These are phyloP conservation scores for Oryza nivara DNA, from an alignment of 176 grass and related monocot species.

Conservation along the genomic window DNA sequence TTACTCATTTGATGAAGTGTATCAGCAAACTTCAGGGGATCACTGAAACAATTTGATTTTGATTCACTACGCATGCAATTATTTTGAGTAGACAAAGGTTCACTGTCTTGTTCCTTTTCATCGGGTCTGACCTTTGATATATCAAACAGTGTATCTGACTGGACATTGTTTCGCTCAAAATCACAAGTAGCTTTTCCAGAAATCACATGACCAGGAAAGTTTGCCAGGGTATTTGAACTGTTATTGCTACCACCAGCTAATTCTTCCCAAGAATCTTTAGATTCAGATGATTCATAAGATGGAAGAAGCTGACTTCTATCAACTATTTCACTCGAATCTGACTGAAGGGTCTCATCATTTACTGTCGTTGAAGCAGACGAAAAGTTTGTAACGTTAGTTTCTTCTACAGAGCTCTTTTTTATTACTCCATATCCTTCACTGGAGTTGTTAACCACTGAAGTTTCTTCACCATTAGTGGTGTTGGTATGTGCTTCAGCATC, in stretches of 20 bases:
- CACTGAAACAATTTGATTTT: slow-evolving; percentile 41
- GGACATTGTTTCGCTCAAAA: slow-evolving; percentile 26
- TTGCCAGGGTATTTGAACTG: slow-evolving; percentile 14
- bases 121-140: slow-evolving; percentile 16
- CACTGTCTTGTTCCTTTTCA: slow-evolving; percentile 40
- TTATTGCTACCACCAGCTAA: slow-evolving; percentile 23
- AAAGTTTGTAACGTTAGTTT: slow-evolving; percentile 11
- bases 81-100: slow-evolving; percentile 28
- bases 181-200: slow-evolving; percentile 26
- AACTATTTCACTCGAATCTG: slow-evolving; percentile 38
- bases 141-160: slow-evolving; percentile 25
- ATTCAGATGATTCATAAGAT: slow-evolving; percentile 27
- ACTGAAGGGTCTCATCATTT: slow-evolving; percentile 21
- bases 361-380: slow-evolving; percentile 20
- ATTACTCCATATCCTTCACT: slow-evolving; percentile 26
- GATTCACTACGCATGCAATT: slow-evolving; percentile 10
- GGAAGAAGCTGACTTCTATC: slow-evolving; percentile 25
- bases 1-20: slow-evolving; percentile 37
- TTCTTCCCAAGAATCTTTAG: slow-evolving; percentile 25
- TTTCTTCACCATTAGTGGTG: slow-evolving; percentile 29
- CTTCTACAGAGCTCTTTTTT: slow-evolving; percentile 30
- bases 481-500: slow-evolving; percentile 14
- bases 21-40: slow-evolving; percentile 40
- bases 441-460: slow-evolving; percentile 1
- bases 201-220: slow-evolving; percentile 27